phyloP scores from a whole-genome alignment of 2,329 filamentous ascomycete species.

The Byssochlamys sp. region DNA sequence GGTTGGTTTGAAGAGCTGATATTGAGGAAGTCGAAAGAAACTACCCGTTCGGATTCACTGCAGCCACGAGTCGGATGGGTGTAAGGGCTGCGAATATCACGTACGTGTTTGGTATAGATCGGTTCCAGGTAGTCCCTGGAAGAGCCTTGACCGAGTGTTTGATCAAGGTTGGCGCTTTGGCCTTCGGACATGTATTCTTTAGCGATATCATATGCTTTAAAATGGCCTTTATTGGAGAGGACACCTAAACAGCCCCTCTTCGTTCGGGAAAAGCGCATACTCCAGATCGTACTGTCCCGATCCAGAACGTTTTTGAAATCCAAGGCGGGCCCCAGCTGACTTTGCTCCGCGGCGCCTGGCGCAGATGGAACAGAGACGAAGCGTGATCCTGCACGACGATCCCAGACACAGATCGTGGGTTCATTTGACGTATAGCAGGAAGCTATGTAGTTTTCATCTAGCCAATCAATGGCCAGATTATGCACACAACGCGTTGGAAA shows the following conservation, averaged over 20 bases:
- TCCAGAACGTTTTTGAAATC: slow-evolving; percentile 49
- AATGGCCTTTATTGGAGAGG: slow-evolving; percentile 50
- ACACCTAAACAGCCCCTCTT: slow-evolving; percentile 50
- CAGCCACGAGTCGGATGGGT: slow-evolving; percentile 36
- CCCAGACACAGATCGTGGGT: slow-evolving; percentile 53
- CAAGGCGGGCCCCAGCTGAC: slow-evolving; percentile 43
- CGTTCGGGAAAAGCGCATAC: slow-evolving; percentile 50
- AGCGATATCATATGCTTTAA: slow-evolving; percentile 48
- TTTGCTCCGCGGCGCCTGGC: slow-evolving; percentile 19
- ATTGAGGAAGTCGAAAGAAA: slow-evolving; percentile 54
- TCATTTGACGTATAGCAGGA: slow-evolving; percentile 48
- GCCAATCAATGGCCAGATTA: slow-evolving; percentile 54
- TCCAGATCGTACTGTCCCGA: slow-evolving; percentile 49
- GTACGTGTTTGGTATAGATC: slow-evolving; percentile 38
- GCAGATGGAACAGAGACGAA: slow-evolving; percentile 27
- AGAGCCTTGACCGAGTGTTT: slow-evolving; percentile 31
- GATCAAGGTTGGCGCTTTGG: slow-evolving; percentile 28
- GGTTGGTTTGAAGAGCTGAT: slow-evolving; percentile 39
- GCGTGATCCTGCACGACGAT: slow-evolving; percentile 42
- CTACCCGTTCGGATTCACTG: slow-evolving; percentile 40
- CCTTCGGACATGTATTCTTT: slow-evolving; percentile 40
- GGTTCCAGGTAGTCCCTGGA: slow-evolving; percentile 33
- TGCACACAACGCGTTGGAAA: slow-evolving; percentile 52
- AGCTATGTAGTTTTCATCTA: slow-evolving; percentile 57
- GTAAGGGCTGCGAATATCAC: slow-evolving; percentile 37